Evolutionary conservation across 2,329 filamentous ascomycete genomes (phyloP).

Genomic region (Ceratocystiopsis sp.): DNA sequence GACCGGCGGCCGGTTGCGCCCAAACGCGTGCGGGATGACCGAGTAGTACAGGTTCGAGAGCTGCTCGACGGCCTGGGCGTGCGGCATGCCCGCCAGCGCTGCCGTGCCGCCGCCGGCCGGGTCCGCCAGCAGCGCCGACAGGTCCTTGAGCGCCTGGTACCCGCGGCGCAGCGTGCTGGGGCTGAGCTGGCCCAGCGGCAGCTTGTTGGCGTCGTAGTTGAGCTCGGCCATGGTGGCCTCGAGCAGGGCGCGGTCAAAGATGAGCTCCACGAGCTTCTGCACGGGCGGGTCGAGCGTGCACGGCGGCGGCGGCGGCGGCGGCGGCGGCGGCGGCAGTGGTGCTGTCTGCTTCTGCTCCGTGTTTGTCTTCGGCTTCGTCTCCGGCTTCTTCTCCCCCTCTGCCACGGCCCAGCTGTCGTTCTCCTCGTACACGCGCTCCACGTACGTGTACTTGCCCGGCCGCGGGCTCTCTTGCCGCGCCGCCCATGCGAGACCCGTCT

Average conservation of each 20-base stretch:
- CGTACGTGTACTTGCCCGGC: slow-evolving; percentile 58
- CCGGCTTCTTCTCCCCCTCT: slow-evolving; percentile 8
- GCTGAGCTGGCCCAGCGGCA: slow-evolving; percentile 72
- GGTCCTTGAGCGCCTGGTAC: slow-evolving; percentile 59
- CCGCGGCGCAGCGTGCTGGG: slow-evolving; percentile 59
- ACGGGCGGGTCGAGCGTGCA: slow-evolving; percentile 43
- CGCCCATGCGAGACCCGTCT: slow-evolving; percentile 40
- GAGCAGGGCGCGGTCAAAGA: slow-evolving; percentile 67
- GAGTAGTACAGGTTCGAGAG: slow-evolving; percentile 70
- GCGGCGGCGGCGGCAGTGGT: too few species aligned
- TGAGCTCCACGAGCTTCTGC: slow-evolving; percentile 58
- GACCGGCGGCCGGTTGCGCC: slow-evolving; percentile 53
- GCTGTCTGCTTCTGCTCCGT: slow-evolving; percentile 14
- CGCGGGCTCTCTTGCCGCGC: slow-evolving; percentile 38
- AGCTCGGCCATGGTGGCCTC: slow-evolving; percentile 45
- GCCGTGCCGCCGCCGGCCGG: slow-evolving; percentile 24
- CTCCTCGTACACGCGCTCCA: slow-evolving; percentile 64
- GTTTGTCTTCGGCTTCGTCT: slow-evolving; percentile 17
- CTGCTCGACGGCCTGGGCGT: slow-evolving; percentile 31
- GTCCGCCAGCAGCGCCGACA: slow-evolving; percentile 45
- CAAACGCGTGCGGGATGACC: slow-evolving; percentile 67
- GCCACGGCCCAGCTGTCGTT: slow-evolving; percentile 28
- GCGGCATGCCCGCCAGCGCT: slow-evolving; percentile 20
- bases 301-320: slow-evolving; percentile 19
- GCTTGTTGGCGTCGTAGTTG: slow-evolving; percentile 58